These are phyloP conservation scores for Drechslerella dactyloides DNA, from an alignment of 2,329 filamentous ascomycete species.

Conservation along the genomic window DNA sequence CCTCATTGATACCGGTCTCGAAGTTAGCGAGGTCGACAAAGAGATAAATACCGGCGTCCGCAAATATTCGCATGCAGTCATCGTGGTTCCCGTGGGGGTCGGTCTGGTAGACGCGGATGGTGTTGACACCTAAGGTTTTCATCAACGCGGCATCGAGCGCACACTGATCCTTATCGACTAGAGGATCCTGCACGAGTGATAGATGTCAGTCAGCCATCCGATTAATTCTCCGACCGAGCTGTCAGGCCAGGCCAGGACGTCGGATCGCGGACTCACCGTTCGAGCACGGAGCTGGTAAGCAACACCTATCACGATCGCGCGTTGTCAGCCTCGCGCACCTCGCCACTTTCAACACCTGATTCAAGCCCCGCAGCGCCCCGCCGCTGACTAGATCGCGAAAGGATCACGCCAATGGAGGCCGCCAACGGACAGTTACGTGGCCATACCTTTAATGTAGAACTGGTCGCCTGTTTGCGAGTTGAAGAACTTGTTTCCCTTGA, in stretches of 20 bases:
- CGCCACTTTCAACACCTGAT: not conserved
- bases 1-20: conserved; percentile 56
- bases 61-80: conserved; percentile 81
- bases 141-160: conserved; percentile 76
- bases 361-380: not conserved
- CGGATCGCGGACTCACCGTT: conserved; percentile 22
- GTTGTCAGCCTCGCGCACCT: conserved; percentile 47
- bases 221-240: not conserved
- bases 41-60: conserved; percentile 79
- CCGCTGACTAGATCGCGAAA: not conserved
- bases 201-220: conserved; percentile 9
- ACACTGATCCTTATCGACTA: conserved; percentile 78
- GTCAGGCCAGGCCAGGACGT: not conserved
- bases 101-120: conserved; percentile 88
- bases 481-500: conserved; percentile 72
- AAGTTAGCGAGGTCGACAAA: conserved; percentile 68
- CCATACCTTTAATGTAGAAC: conserved; percentile 79
- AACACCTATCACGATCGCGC: conserved; percentile 64
- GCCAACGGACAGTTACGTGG: not conserved
- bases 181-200: conserved; percentile 67
- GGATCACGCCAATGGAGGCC: conserved; percentile 6
- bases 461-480: conserved; percentile 74
- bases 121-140: conserved; percentile 79
- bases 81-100: conserved; percentile 73
- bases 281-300: conserved; percentile 67